Evolutionary conservation across 495 filamentous ascomycete genomes (phyloP).

Genomic region (Penicillium lagena): DNA sequence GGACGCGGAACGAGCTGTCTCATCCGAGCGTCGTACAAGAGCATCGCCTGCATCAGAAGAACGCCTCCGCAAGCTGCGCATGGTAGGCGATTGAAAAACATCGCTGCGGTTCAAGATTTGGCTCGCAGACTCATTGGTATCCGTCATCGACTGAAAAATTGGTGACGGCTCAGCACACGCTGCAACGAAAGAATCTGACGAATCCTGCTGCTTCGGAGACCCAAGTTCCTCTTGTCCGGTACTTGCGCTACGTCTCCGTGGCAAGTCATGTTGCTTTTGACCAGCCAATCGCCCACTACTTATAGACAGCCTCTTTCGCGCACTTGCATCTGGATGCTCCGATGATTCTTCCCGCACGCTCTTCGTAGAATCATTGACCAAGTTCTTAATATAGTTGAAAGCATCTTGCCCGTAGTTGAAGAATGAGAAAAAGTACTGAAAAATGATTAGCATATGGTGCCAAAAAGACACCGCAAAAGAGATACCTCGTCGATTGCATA

Average conservation of each 20-base stretch:
- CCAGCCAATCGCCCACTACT: constrained; percentile 21
- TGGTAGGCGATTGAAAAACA: constrained; percentile 82
- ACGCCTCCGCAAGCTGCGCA: constrained; percentile 37
- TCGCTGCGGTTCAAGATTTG: constrained; percentile 83
- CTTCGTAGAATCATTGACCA: constrained; percentile 61
- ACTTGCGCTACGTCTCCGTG: constrained; percentile 51
- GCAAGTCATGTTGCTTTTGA: constrained; percentile 2
- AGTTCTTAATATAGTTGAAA: constrained; percentile 65
- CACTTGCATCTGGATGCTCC: constrained; percentile 6
- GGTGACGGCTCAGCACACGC: constrained; percentile 62
- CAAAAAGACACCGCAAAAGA: background rate
- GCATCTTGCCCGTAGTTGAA: constrained; percentile 85
- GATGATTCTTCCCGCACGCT: constrained; percentile 4
- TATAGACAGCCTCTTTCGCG: constrained; percentile 24
- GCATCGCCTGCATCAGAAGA: constrained; percentile 19
- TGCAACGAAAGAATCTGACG: constrained; percentile 72
- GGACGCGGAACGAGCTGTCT: constrained; percentile 30
- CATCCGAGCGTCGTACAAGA: constrained; percentile 33
- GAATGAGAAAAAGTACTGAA: constrained; percentile 92
- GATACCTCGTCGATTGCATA: constrained; percentile 91
- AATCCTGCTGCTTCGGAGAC: constrained; percentile 41
- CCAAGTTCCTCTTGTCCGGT: constrained; percentile 33
- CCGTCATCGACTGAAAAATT: constrained; percentile 64
- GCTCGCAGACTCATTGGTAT: constrained; percentile 73
- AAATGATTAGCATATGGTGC: background rate